Evolutionary conservation across 768 basidiomycete species (phyloP), one percentile per base, ranked within the genome.

Genomic region (Galerina marginata): DNA sequence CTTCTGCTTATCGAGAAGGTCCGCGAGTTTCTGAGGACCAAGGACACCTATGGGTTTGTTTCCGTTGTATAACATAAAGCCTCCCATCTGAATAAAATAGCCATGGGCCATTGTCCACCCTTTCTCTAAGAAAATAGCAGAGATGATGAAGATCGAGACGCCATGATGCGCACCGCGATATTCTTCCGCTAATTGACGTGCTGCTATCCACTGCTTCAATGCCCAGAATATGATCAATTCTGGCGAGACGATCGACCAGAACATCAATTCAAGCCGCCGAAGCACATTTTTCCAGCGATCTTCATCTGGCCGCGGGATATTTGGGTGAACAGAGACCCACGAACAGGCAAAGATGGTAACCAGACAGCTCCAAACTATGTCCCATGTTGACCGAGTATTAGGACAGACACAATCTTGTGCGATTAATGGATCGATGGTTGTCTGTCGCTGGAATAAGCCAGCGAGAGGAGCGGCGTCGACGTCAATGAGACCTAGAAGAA

Each of bases 251-350:
- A 58, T 33, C 9, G 57, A 48, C 57, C 57, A 58, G 6, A 58
- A 26, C 47, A 51, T 44, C 2, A 50, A 42, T 20, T 26, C 42
- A 0, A 58, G 2, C 11, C 36, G 37, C 9, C 15, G 40, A 36
- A 51, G 40, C 6, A 29, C 16, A 6, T 16, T 50, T 12, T 26
- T 50, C 4, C 16, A 11, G 6, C 16, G 9, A n/a, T 6, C 2
- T 37, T 26, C 33, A 6, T 36, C 43, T 9, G 23, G 6, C 11
- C 25, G 16, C 6, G 47, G 48, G n/a, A 58, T 26, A n/a, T 58
- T 58, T 2, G 57, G 57, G 25, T 58, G 57, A 6, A 51, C 48
- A 33, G 49, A 42, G 4, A 44, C 57, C 57, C 57, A 58, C 4
- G 57, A 50, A n/a, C 48, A 58, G 9, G 42, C 42, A 20, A 58